Percentiles rank a stretch among this genome's conserved stretches.
phyloP scores from a whole-genome alignment of 331 rosid genomes.

The Acacia pycnantha region DNA sequence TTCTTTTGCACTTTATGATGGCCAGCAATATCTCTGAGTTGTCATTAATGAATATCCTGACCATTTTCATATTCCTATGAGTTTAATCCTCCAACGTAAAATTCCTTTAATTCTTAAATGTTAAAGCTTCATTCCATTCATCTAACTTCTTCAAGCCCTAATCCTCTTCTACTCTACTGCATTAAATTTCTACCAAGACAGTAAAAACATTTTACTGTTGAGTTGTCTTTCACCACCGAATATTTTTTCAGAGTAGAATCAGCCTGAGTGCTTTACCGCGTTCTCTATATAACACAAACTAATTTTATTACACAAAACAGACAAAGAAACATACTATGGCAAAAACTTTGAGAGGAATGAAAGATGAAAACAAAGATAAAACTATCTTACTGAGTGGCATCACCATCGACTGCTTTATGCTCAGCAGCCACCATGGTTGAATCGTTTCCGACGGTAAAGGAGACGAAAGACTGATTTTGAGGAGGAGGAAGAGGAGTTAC shows the following conservation, averaged over 20 bases:
- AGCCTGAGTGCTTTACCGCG: neutral
- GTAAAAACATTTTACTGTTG: neutral
- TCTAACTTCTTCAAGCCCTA: neutral
- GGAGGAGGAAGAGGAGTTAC: slow-evolving; percentile 8
- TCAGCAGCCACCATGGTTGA: slow-evolving; percentile 2
- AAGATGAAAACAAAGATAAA: neutral
- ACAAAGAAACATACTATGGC: neutral
- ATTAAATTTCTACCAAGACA: neutral
- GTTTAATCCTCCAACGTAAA: neutral
- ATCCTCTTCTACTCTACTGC: neutral
- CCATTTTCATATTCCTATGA: neutral
- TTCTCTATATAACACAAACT: neutral
- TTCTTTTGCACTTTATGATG: neutral
- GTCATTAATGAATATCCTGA: neutral
- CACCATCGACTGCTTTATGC: slow-evolving; percentile 3
- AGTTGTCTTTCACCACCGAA: neutral
- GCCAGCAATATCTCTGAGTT: neutral
- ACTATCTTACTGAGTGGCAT: slow-evolving; percentile 41
- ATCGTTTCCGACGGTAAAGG: slow-evolving; percentile 5
- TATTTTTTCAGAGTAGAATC: neutral
- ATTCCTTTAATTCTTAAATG: neutral
- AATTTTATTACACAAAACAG: neutral
- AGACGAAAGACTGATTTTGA: slow-evolving; percentile 18
- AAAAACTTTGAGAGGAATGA: neutral
- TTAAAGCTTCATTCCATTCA: neutral